Evolutionary conservation across 345 rosid species (phyloP), one percentile per base, ranked within the genome.

Genomic region (Hirschfeldia incana): DNA sequence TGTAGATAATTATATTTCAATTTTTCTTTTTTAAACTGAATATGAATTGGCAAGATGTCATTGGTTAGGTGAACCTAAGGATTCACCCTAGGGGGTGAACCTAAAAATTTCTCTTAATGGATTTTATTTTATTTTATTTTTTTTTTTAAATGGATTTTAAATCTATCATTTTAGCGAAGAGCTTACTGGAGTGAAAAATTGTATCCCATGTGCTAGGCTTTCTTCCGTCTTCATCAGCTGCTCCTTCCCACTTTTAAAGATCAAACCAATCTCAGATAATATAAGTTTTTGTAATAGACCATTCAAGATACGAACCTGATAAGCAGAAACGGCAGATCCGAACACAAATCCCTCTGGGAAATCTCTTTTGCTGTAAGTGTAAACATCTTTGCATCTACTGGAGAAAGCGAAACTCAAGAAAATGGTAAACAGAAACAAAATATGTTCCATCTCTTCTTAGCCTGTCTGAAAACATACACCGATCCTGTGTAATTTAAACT

Each of bases 321-420:
- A 89, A 53, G 91, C 88, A 26, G 91, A 85, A 17, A 85, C 34
- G 29, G 69, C 83, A 6, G 89, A 82, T 76, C 91, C 91, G 17
- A 89, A 85, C 11, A 86, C 76, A 59, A 89, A 89, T 4, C 74
- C 87, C 66, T 88, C 76, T 2, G 89, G 89, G 80, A 89, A 89
- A 53, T 87, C 88, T 15, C 69, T 26, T 46, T 80, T 83, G 77
- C 77, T 85, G 70, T 81, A 87, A 28, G 4, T 34, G 37, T 34
- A 34, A 34, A 34, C 33, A 66, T 80, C 73, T 49, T 32, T 74
- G 76, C 67, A 36, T 57, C 32, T 57, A 6, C 32, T 4, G 26
- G 67, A 17, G 16, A 72, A 58, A 12, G 37, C 30, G 2, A 57
- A 57, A 17, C 74, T 3, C 34, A 51, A 8, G 13, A 34, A 12